phyloP scores from a whole-genome alignment of 768 basidiomycete species.

The Rhodotorula graminis region DNA sequence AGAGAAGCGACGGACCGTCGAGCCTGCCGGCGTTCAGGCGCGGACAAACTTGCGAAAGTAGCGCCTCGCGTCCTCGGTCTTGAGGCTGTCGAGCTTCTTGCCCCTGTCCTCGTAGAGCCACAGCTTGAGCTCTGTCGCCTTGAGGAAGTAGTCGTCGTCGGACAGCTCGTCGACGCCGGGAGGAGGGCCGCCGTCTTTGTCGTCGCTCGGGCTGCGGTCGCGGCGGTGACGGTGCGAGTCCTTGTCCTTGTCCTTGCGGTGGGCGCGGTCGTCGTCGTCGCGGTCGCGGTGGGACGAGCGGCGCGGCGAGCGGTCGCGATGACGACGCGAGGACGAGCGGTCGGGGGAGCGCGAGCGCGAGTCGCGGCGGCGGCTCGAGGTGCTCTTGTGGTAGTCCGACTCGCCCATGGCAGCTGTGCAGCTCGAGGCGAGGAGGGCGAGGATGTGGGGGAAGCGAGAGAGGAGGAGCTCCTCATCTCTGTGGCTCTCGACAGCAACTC shows the following conservation, averaged over 20 bases:
- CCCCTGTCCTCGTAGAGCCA: constrained; percentile 75
- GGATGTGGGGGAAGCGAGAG: too few relatives aligned
- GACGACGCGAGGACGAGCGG: constrained; percentile 1
- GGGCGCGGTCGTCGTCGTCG: background rate
- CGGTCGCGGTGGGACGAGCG: background rate
- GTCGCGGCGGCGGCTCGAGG: background rate
- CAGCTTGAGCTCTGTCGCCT: constrained; percentile 74
- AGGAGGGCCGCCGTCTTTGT: background rate
- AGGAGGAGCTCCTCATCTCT: too few relatives aligned
- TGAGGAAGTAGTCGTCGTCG: constrained; percentile 85
- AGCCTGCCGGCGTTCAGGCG: constrained; percentile 77
- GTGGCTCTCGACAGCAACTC: too few relatives aligned
- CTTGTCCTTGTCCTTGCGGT: constrained; percentile 5
- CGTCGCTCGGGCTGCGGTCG: constrained; percentile 1
- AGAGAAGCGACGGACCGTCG: constrained; percentile 52
- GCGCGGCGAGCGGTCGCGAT: background rate
- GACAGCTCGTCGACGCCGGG: constrained; percentile 58
- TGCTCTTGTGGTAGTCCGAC: too few relatives aligned
- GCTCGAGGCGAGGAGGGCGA: too few relatives aligned
- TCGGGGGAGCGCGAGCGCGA: constrained; percentile 1
- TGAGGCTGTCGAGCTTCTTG: constrained; percentile 81
- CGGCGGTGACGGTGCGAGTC: constrained; percentile 4
- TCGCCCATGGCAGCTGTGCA: background rate
- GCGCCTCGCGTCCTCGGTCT: constrained; percentile 74
- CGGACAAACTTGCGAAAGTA: constrained; percentile 86